Percentiles rank a stretch among this genome's conserved stretches.
phyloP scores from a whole-genome alignment of 352 stramenopile genomes.

The Globisporangium iwayamae region DNA sequence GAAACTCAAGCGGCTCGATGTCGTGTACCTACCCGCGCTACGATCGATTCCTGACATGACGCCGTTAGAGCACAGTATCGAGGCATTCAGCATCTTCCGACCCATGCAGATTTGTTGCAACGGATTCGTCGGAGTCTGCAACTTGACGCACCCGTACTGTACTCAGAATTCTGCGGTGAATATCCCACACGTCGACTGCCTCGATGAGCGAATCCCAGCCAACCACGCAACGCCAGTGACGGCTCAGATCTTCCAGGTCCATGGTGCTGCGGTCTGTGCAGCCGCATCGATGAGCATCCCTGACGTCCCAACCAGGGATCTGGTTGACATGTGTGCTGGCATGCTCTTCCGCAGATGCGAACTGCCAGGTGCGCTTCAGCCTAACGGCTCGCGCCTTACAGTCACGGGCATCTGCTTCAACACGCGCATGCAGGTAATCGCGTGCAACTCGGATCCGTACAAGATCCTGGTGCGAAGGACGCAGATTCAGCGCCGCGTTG shows the following conservation, averaged over 20 bases:
- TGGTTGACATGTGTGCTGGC: neutral
- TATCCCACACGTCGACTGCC: slow-evolving; percentile 12
- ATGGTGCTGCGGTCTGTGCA: slow-evolving; percentile 12
- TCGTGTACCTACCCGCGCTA: slow-evolving; percentile 20
- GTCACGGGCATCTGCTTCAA: neutral
- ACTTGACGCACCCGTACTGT: neutral
- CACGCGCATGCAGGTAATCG: neutral
- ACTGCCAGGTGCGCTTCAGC: too few species aligned
- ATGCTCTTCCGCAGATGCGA: neutral
- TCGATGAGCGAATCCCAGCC: slow-evolving; percentile 8
- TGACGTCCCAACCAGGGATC: neutral
- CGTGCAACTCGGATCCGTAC: neutral
- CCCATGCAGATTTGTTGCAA: slow-evolving; percentile 6
- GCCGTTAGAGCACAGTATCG: slow-evolving; percentile 10
- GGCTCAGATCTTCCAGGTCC: slow-evolving; percentile 6
- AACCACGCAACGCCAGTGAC: slow-evolving; percentile 9
- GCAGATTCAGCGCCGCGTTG: neutral
- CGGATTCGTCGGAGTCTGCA: neutral
- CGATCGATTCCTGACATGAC: slow-evolving; percentile 22
- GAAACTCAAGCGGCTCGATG: slow-evolving; percentile 21
- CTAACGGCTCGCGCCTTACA: neutral
- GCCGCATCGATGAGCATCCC: neutral
- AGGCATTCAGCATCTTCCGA: neutral
- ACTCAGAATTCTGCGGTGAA: neutral
- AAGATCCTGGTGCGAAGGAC: neutral